Evolutionary conservation across 345 rosid genomes (phyloP), one percentile per base, ranked within the genome.

Genomic region (Durio zibethinus): DNA sequence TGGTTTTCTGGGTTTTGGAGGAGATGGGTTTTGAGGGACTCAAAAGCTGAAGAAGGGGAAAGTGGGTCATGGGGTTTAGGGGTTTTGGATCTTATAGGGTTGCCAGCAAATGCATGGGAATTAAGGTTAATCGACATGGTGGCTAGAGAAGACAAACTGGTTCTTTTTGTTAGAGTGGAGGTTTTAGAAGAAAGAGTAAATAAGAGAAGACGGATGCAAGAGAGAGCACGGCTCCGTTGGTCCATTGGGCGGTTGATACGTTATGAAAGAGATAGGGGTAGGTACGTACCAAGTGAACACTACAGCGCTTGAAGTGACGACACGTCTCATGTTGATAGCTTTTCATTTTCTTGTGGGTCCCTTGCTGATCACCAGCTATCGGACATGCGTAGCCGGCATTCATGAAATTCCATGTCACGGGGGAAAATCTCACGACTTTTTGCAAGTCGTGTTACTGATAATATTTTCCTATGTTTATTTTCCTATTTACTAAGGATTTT

Each of bases 51-150:
- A 47, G 85, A 65, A 0, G 93, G 91, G 16, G 98, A 88, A 47
- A 93, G 82, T 0, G 90, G 89, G 75, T 89, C 90, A 48, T 78
- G 54, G 21, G 90, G 29, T 70, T 93, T 93, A 9, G 92, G 92
- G 78, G 93, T 90, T 79, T 75, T 88, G 78, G 86, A 81, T 52
- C 77, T 78, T 10, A 90, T 65, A 4, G 92, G 94, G 63, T 93
- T 92, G 85, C 96, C 96, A 0, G 99, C 97, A 76, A 88, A 95
- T 80, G 93, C 99, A 67, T 95, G 97, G 72, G 88, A 45, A 70
- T 79, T 81, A 21, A 91, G 75, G 78, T 78, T 90, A 54, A 82
- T 77, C 81, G 97, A 87, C 97, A 93, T 94, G 84, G 87, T 60
- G 50, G 78, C 65, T 59, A 52, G 54, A 21, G 78, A 74, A 43